A percentile compares a stretch with the other conserved stretches of the same genome.
These are phyloP conservation scores for Suillus cothurnatus DNA, from an alignment of 768 basidiomycete species.

Conservation along the genomic window DNA sequence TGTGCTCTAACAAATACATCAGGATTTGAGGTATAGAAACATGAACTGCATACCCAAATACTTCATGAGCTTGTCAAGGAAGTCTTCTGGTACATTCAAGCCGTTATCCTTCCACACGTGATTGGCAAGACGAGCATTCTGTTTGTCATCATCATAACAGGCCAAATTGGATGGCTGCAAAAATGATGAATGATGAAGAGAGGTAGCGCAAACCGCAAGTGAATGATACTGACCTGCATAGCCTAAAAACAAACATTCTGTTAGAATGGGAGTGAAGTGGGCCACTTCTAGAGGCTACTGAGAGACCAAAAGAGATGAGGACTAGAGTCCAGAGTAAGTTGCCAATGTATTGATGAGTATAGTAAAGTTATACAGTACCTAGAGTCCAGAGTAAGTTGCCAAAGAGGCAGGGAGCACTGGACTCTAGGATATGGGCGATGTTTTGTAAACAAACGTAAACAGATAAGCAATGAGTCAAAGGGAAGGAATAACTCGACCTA, in stretches of 20 bases:
- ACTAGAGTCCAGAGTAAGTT: too few relatives aligned
- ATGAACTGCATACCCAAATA: conserved; percentile 63
- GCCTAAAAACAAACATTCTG: conserved; percentile 90
- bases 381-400: too few relatives aligned
- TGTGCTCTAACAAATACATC: conserved; percentile 57
- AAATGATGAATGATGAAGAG: conserved; percentile 8
- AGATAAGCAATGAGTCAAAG: too few relatives aligned
- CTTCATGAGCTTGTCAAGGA: conserved; percentile 52
- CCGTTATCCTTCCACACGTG: conserved; percentile 97
- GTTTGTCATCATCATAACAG: conserved; percentile 86
- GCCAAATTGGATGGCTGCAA: conserved; percentile 89
- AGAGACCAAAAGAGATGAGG: too few relatives aligned
- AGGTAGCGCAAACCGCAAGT: background rate
- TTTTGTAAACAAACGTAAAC: too few relatives aligned
- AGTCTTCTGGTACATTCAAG: conserved; percentile 76
- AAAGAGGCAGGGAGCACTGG: too few relatives aligned
- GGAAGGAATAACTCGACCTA: too few relatives aligned
- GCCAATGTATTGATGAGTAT: too few relatives aligned
- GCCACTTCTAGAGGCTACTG: too few relatives aligned
- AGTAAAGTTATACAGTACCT: too few relatives aligned
- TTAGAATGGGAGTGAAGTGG: too few relatives aligned
- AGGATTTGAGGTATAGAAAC: background rate
- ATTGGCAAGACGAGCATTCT: conserved; percentile 79
- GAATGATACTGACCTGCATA: conserved; percentile 62
- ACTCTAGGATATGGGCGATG: too few relatives aligned